Conservation (phyloP, 2,329 filamentous ascomycete species). For the Aspergillus quadricinctus region DNA sequence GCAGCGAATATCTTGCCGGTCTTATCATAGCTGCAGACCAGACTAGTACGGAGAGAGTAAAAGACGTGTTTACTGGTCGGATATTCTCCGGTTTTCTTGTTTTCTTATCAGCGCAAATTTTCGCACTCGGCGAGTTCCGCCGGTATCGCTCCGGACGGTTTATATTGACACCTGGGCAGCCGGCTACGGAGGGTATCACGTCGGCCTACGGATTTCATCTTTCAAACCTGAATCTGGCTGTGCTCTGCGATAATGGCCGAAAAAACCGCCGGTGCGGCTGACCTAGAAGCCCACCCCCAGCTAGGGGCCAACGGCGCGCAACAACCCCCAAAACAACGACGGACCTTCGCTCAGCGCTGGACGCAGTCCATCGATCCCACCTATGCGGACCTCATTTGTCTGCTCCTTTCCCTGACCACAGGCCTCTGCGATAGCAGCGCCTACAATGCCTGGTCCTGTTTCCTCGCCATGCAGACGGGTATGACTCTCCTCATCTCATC, state of each 20-base stretch:
- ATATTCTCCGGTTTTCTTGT: not conserved
- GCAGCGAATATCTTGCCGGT: not conserved
- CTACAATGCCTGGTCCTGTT: constrained; percentile 46
- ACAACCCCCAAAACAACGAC: not conserved
- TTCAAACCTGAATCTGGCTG: not conserved
- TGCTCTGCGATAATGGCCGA: not conserved
- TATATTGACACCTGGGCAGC: not conserved
- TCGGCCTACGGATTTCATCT: not conserved
- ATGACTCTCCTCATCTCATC: constrained; percentile 10
- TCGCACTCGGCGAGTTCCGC: not conserved
- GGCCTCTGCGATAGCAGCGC: constrained; percentile 44
- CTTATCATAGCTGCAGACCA: not conserved
- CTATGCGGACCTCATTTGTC: constrained; percentile 35
- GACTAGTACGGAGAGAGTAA: not conserved
- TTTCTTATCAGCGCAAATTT: not conserved
- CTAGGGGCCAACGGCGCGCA: not conserved
- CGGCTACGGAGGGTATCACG: too few species aligned
- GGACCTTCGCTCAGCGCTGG: constrained; percentile 22
- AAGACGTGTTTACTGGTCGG: not conserved
- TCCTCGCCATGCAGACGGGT: constrained; percentile 48
- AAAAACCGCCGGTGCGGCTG: not conserved
- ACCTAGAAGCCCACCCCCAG: constrained; percentile 8
- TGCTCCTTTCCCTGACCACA: constrained; percentile 39
- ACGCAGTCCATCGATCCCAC: constrained; percentile 25
- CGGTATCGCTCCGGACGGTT: not conserved